These are phyloP conservation scores for Tolypocladium tundrense DNA, from an alignment of 2,329 filamentous ascomycete genomes.

Conservation along the genomic window DNA sequence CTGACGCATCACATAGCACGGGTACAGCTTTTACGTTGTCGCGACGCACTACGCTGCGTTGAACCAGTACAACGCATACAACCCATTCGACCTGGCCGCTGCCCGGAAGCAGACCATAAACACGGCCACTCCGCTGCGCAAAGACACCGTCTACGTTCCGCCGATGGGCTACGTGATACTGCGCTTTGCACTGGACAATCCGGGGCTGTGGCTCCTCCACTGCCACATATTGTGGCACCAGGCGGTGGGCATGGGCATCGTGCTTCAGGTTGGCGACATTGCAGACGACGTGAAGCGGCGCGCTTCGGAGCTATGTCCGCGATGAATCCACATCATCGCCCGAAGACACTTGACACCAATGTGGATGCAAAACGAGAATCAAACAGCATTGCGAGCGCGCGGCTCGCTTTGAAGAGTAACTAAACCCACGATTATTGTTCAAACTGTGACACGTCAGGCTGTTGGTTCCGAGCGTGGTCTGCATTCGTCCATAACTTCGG, in stretches of 20 bases:
- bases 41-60: constrained; percentile 1
- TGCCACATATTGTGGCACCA: constrained; percentile 26
- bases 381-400: background rate
- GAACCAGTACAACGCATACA: constrained; percentile 6
- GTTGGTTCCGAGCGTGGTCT: no score
- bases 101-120: constrained; percentile 1
- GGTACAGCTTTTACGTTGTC: constrained; percentile 9
- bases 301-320: background rate
- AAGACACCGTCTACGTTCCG: constrained; percentile 21
- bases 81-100: constrained; percentile 5
- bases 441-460: no score
- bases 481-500: no score
- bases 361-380: background rate
- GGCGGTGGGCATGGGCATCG: constrained; percentile 20
- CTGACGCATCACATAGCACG: constrained; percentile 7
- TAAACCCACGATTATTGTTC: no score
- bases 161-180: constrained; percentile 23
- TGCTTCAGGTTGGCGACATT: constrained; percentile 5
- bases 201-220: constrained; percentile 27
- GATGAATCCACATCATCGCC: constrained; percentile 3
- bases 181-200: constrained; percentile 22
- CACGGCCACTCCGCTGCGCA: constrained; percentile 16
- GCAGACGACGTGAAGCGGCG: background rate
- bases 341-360: background rate
- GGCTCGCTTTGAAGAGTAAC: no score